Conservation (phyloP, 2,329 filamentous ascomycete genomes). For the Domatiomyces globalis region DNA sequence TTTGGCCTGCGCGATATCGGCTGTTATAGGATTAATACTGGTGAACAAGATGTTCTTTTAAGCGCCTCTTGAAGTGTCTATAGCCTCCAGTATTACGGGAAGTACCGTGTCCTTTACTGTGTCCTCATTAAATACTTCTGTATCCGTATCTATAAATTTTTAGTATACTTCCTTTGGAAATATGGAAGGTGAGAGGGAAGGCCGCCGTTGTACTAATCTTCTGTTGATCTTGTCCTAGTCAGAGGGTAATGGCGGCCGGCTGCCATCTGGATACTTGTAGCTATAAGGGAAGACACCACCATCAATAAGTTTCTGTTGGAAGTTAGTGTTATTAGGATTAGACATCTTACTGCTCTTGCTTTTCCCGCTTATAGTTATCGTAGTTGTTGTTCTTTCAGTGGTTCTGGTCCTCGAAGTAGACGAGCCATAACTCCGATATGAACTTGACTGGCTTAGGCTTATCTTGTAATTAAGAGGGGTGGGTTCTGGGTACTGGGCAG, state of each 20-base stretch:
- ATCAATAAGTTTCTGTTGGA: slow-evolving; percentile 27
- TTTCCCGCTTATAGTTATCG: too few species aligned
- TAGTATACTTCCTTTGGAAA: slow-evolving; percentile 19
- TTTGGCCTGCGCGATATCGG: slow-evolving; percentile 18
- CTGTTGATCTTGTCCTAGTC: too few species aligned
- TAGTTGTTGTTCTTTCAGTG: slow-evolving; percentile 20
- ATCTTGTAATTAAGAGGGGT: slow-evolving; percentile 6
- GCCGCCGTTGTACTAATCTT: too few species aligned
- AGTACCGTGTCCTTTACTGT: too few species aligned
- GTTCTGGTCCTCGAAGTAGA: too few species aligned
- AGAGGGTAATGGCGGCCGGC: too few species aligned
- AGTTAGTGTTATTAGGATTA: slow-evolving; percentile 20
- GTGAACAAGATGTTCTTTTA: slow-evolving; percentile 21
- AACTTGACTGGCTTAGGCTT: slow-evolving; percentile 13
- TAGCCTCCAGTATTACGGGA: slow-evolving; percentile 18
- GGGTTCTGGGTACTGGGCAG: slow-evolving; percentile 18
- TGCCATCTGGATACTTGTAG: too few species aligned
- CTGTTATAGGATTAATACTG: slow-evolving; percentile 26
- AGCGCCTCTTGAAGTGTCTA: too few species aligned
- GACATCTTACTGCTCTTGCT: too few species aligned
- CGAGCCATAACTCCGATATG: too few species aligned
- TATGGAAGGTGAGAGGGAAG: slow-evolving; percentile 18
- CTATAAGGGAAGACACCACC: slow-evolving; percentile 20
- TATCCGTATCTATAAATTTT: slow-evolving; percentile 18
- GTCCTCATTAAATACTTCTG: slow-evolving; percentile 20